Percentiles rank a stretch among this genome's conserved stretches.
phyloP scores from a whole-genome alignment of 2,329 filamentous ascomycete genomes.

The Cryphonectria naterciae region DNA sequence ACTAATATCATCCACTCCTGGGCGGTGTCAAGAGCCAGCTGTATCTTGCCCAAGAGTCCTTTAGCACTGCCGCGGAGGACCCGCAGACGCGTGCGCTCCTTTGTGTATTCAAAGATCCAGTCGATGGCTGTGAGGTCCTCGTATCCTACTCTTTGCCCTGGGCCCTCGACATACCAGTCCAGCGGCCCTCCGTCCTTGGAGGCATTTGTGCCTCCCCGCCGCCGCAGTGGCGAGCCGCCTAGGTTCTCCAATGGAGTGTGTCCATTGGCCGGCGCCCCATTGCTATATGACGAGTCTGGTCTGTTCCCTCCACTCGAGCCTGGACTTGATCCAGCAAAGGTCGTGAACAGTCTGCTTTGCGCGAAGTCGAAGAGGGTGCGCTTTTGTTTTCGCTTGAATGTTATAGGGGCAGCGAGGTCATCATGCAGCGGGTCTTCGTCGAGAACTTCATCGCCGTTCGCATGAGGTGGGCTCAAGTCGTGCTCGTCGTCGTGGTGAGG shows the following conservation, averaged over 20 bases:
- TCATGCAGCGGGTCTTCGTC: constrained; percentile 60
- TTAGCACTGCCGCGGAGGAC: constrained; percentile 70
- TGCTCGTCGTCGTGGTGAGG: constrained; percentile 53
- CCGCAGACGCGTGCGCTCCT: constrained; percentile 87
- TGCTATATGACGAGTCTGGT: constrained; percentile 2
- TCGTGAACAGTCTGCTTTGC: constrained; percentile 52
- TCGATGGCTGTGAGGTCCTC: constrained; percentile 97
- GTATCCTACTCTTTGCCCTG: constrained; percentile 88
- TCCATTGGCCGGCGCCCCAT: constrained; percentile 20
- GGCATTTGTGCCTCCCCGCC: constrained; percentile 21
- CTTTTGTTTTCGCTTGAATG: constrained; percentile 73
- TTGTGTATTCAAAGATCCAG: constrained; percentile 99
- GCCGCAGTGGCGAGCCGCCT: constrained; percentile 22
- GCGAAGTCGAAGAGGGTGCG: constrained; percentile 46
- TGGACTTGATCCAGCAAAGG: constrained; percentile 43
- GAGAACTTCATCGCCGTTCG: constrained; percentile 46
- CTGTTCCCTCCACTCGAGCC: constrained; percentile 17
- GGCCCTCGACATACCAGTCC: constrained; percentile 92
- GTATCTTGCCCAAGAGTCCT: constrained; percentile 73
- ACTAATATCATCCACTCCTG: constrained; percentile 93
- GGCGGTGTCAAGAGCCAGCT: constrained; percentile 77
- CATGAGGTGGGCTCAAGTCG: constrained; percentile 40
- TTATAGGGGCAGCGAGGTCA: constrained; percentile 57
- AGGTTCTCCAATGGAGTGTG: constrained; percentile 6
- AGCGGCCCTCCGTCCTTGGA: constrained; percentile 54